Evolutionary conservation across 495 filamentous ascomycete species (phyloP).

Genomic region (Amniculicola lignicola): DNA sequence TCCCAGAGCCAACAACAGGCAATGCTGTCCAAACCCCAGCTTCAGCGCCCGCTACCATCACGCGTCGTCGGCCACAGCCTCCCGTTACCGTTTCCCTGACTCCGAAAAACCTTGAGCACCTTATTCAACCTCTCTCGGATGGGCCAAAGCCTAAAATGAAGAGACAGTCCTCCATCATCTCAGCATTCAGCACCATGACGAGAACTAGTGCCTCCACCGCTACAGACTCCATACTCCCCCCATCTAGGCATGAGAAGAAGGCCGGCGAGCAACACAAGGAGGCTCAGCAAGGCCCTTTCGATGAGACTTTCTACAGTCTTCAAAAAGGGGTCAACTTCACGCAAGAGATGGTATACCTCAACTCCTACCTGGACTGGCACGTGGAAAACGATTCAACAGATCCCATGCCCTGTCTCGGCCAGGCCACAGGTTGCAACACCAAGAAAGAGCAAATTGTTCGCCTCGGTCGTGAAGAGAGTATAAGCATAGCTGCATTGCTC

Average conservation of each 20-base stretch:
- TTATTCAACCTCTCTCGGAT: constrained; percentile 1
- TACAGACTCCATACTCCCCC: too few species aligned
- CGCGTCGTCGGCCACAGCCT: background rate
- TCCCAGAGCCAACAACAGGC: background rate
- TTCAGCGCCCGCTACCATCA: background rate
- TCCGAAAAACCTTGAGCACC: background rate
- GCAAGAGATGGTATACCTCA: constrained; percentile 8
- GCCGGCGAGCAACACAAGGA: constrained; percentile 24
- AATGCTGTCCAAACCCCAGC: background rate
- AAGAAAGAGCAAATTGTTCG: constrained; percentile 18
- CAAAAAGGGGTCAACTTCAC: constrained; percentile 19
- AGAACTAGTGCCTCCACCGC: too few species aligned
- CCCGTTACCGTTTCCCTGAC: too few species aligned
- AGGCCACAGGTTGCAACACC: constrained; percentile 10
- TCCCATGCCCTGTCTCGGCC: constrained; percentile 15
- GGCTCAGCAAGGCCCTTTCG: constrained; percentile 9
- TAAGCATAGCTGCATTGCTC: background rate
- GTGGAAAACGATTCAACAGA: background rate
- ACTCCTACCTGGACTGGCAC: constrained; percentile 1
- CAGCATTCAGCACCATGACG: too few species aligned
- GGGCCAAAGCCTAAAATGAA: background rate
- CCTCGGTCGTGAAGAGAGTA: constrained; percentile 3
- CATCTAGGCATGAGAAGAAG: too few species aligned
- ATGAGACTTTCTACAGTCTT: background rate
- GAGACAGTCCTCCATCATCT: too few species aligned